Base-by-base conservation (phyloP, 495 filamentous ascomycete species). In the Xylaria sp. region DNA sequence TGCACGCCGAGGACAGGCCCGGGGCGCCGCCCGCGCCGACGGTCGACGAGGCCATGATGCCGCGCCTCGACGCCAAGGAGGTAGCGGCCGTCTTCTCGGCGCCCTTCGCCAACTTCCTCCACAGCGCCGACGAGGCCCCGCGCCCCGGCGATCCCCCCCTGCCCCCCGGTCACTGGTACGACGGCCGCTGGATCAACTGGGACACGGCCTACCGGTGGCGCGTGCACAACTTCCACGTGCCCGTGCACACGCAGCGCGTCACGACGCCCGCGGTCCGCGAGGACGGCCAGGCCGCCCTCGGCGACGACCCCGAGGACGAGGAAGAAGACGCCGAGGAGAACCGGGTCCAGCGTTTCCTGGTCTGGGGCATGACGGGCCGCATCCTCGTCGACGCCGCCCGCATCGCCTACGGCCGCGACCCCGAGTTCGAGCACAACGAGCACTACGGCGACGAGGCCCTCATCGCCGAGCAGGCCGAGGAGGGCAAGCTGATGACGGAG, bases 51-150 rank as follows among this genome's bases (percentile, higher is more conserved):
- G 85, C 82, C 59, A 85, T 97, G 76, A 92, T 97, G 53, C 93
- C 93, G 0, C 85, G 86, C 33, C 84, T 97, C 6, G 92, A 97
- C 80, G 89, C 93, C 8, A 89, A 90, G 66, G 94, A 97, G 81
- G 94, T 97, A 1, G 93, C 93, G 4, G 92, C 92, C n/a, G 93
- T 97, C 29, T 97, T 97, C 80, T 92, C 92, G 12, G 93, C 92
- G 57, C 91, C 91, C 1, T 92, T 97, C 74, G 86, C 88, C 70
- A 88, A 92, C 72, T 97, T 97, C 74, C 77, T 96, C 37, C 75
- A 74, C 0, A 52, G 71, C 40, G 77, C 77, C 33, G 90, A 91
- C 73, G 86, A 89, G 65, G 58, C 77, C 26, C 40, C 66, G 12
- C 53, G 50, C 15, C 71, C 69, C 48, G 67, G 74, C 73, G 65